Conservation (phyloP, 2,329 filamentous ascomycete genomes). For the Phialemoniopsis sp. region DNA sequence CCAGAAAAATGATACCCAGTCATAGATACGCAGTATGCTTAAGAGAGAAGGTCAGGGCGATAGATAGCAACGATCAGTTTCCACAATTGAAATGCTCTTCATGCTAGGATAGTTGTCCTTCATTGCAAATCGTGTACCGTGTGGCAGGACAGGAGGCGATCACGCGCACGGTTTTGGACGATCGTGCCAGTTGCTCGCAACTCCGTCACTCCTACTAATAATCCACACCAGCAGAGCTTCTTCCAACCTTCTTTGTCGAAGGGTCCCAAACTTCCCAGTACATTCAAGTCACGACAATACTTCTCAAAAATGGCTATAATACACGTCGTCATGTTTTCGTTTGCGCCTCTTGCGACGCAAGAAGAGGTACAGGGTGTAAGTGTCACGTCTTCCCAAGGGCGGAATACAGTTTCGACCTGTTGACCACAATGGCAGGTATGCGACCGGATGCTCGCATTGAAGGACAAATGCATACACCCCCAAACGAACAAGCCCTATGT, state of each 20-base stretch:
- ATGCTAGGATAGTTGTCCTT: too few relatives aligned
- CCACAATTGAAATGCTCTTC: too few relatives aligned
- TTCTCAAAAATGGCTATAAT: constrained; percentile 1
- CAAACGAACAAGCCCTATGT: constrained; percentile 56
- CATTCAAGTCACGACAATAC: background rate
- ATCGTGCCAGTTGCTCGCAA: too few relatives aligned
- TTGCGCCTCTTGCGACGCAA: constrained; percentile 1
- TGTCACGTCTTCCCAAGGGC: background rate
- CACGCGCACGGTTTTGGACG: too few relatives aligned
- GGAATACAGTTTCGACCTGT: too few relatives aligned
- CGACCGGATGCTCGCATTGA: constrained; percentile 39
- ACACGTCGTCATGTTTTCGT: constrained; percentile 3
- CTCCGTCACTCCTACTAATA: too few relatives aligned
- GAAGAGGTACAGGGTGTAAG: constrained; percentile 2
- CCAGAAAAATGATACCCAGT: background rate
- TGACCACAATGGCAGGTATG: constrained; percentile 16
- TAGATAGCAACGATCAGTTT: too few relatives aligned
- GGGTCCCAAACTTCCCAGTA: background rate
- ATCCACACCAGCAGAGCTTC: too few relatives aligned
- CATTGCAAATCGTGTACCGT: too few relatives aligned
- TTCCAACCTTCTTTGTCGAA: background rate
- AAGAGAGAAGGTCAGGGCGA: too few relatives aligned
- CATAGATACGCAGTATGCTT: too few relatives aligned
- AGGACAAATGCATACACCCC: constrained; percentile 58
- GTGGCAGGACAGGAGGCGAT: too few relatives aligned